Conservation (phyloP, 257 asterid genomes). For the Nicotiana noctiflora region DNA sequence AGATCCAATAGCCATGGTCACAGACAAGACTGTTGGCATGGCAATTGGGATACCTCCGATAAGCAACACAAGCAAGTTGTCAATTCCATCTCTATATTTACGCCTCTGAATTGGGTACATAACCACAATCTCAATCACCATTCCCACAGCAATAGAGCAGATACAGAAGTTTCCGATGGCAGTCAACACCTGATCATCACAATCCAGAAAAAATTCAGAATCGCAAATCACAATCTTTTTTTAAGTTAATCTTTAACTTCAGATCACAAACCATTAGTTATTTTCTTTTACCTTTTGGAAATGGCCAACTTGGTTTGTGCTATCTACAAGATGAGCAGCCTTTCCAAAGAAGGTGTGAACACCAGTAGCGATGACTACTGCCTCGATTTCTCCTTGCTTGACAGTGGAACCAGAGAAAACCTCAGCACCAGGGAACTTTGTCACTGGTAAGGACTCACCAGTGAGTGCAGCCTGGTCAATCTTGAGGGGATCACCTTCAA, state of each 20-base stretch:
- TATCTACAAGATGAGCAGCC: conserved; percentile 95
- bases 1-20: conserved; percentile 96
- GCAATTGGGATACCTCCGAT: conserved; percentile 96
- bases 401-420: conserved; percentile 93
- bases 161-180: conserved; percentile 93
- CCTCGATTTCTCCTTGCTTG: conserved; percentile 91
- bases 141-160: conserved; percentile 75
- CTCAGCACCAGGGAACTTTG: conserved; percentile 64
- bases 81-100: conserved; percentile 76
- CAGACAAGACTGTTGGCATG: conserved; percentile 90
- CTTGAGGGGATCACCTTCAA: conserved; percentile 87
- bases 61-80: conserved; percentile 72
- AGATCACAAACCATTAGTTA: background rate
- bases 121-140: conserved; percentile 62
- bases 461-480: conserved; percentile 86
- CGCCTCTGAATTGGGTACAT: conserved; percentile 77
- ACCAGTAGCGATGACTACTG: conserved; percentile 87
- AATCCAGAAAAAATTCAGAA: background rate
- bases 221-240: background rate
- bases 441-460: conserved; percentile 82
- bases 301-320: conserved; percentile 91
- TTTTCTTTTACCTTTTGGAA: conserved; percentile 56
- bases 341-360: conserved; percentile 95
- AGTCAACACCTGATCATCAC: conserved; percentile 54
- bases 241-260: background rate